Evolutionary conservation across 202 grass and related monocot species (phyloP), one percentile per base, ranked within the genome.

Genomic region (Cymbopogon flexuosus): DNA sequence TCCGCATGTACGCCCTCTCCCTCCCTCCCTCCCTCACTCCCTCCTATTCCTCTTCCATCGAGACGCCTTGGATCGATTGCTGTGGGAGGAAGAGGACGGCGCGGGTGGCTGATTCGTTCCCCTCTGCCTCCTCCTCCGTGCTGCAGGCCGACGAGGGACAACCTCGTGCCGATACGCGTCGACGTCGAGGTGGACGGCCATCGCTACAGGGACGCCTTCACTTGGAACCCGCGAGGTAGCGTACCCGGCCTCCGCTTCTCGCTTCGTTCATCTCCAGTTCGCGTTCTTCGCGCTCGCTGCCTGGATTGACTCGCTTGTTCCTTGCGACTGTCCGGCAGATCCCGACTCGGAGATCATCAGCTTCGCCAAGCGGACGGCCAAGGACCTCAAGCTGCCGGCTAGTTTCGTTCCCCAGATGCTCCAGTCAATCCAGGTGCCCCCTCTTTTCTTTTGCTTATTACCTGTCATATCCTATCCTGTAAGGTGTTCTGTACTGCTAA

Each of bases 141-240:
- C 18, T 39, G 45, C 84, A 94, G 95, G 95, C 95, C 90, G 70
- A 94, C 95, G 35, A 88, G 83, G 60, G 92, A 94, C 60, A 98
- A 90, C 84, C 84, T 98, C 13, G 85, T 94, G 22, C 95, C 95
- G 5, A 89, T 98, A 77, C 90, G 88, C 78, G 81, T 98, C 62
- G 95, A 98, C 62, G 13, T 98, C 34, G 95, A 93, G 78, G 80
- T 89, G 29, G 95, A 98, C 59, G 88, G 90, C 1, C 90, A 91
- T 75, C 88, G 82, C 60, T 98, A 91, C 81, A 91, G 91, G 74
- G 95, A 98, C 85, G 88, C 86, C 65, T 98, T 98, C 86, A 91
- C 90, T 5, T 94, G 92, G 92, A 98, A 94, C 79, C 95, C 92
- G 40, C 79, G 80, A 63, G 95, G 92, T 97, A 86, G n/a, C n/a